Percentiles rank a stretch among this genome's conserved stretches.
phyloP scores from a whole-genome alignment of 2,329 filamentous ascomycete genomes.

The Cladosporium sp. region DNA sequence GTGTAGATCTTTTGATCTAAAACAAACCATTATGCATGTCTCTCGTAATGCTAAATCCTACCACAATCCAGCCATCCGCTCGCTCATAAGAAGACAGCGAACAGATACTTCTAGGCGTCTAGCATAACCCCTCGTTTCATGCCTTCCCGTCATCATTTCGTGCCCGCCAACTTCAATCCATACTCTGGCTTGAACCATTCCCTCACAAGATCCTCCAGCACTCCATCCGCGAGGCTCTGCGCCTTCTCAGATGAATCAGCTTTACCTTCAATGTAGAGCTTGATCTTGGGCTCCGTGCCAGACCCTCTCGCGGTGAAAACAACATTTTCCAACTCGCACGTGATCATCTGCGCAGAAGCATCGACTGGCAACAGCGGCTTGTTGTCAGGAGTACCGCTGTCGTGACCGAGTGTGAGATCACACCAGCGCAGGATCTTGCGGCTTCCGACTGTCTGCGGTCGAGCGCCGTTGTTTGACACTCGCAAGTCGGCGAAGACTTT shows the following conservation, averaged over 20 bases:
- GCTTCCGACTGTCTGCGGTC: conserved; percentile 39
- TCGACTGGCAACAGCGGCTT: conserved; percentile 55
- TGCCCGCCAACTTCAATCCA: conserved; percentile 27
- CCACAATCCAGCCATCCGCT: too few relatives aligned
- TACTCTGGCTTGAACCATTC: conserved; percentile 45
- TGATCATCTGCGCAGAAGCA: conserved; percentile 60
- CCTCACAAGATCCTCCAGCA: conserved; percentile 42
- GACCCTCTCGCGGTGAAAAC: conserved; percentile 59
- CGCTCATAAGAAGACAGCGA: background rate
- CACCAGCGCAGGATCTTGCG: conserved; percentile 56
- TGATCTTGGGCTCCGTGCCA: conserved; percentile 65
- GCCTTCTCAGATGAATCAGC: conserved; percentile 40
- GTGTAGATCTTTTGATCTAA: too few relatives aligned
- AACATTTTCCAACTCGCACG: conserved; percentile 54
- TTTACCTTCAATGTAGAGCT: conserved; percentile 52
- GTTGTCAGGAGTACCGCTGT: conserved; percentile 51
- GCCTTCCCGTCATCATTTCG: conserved; percentile 3
- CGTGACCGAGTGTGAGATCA: conserved; percentile 58
- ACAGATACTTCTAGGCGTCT: background rate
- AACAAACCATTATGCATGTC: too few relatives aligned
- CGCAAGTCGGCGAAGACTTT: conserved; percentile 54
- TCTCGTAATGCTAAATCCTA: too few relatives aligned
- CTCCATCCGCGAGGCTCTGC: conserved; percentile 41
- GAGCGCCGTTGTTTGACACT: conserved; percentile 26
- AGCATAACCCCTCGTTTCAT: background rate